Evolutionary conservation across 495 filamentous ascomycete genomes (phyloP).

Genomic region (Penicillium riverlandense): DNA sequence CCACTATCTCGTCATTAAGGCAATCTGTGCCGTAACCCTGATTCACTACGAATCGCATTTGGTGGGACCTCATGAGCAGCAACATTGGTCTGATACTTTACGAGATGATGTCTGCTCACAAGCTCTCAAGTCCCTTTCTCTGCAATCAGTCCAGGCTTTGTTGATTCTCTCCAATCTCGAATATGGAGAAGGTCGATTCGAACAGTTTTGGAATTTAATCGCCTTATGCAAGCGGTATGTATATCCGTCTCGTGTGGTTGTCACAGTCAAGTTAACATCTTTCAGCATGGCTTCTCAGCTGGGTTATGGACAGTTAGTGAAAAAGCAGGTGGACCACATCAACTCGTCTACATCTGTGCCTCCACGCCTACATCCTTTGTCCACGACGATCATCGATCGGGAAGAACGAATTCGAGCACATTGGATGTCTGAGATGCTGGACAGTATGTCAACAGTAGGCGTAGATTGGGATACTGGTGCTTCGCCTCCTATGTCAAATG

Average conservation of each 20-base stretch:
- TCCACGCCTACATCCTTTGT: slow-evolving; percentile 13
- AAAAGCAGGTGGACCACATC: slow-evolving; percentile 7
- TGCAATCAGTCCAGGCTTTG: slow-evolving; percentile 20
- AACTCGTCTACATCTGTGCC: slow-evolving; percentile 11
- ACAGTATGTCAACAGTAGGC: slow-evolving; percentile 20
- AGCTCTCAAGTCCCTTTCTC: slow-evolving; percentile 9
- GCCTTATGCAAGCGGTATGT: slow-evolving; percentile 20
- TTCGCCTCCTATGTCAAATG: slow-evolving; percentile 14
- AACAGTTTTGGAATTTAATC: slow-evolving; percentile 21
- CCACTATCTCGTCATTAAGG: slow-evolving; percentile 16
- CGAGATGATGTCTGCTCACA: slow-evolving; percentile 12
- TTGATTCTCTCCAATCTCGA: slow-evolving; percentile 20
- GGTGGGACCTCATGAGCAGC: slow-evolving; percentile 9
- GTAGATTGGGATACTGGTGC: slow-evolving; percentile 17
- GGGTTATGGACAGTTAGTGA: slow-evolving; percentile 13
- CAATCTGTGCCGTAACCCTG: slow-evolving; percentile 20
- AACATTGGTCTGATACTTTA: slow-evolving; percentile 6
- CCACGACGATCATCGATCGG: slow-evolving; percentile 15
- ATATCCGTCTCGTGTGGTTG: no score
- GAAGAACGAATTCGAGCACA: slow-evolving; percentile 26
- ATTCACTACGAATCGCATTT: slow-evolving; percentile 8
- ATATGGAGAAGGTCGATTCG: slow-evolving; percentile 18
- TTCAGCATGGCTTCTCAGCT: slow-evolving; percentile 13
- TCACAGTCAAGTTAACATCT: background rate
- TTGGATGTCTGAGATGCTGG: slow-evolving; percentile 29